A percentile compares a stretch with the other conserved stretches of the same genome.
Evolutionary conservation across 2,329 filamentous ascomycete species (phyloP).

Genomic region (Aschersonia sp.): DNA sequence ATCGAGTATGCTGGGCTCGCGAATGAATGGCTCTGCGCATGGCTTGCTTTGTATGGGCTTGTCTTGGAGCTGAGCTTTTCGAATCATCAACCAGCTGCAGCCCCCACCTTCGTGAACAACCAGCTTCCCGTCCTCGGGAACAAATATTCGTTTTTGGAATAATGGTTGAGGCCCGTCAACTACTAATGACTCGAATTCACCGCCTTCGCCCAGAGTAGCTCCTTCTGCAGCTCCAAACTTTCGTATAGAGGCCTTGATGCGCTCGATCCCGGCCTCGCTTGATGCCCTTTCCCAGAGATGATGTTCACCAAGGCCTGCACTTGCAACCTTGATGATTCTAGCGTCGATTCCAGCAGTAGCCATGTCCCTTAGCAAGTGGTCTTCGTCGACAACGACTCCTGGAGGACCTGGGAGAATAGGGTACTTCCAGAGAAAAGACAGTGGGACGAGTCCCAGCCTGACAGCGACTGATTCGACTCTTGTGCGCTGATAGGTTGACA

Average conservation of each 20-base stretch:
- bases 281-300: slow-evolving; percentile 75
- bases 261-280: slow-evolving; percentile 29
- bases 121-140: slow-evolving; percentile 37
- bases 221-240: slow-evolving; percentile 56
- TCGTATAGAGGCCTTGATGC: slow-evolving; percentile 38
- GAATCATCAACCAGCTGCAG: slow-evolving; percentile 56
- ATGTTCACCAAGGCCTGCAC: slow-evolving; percentile 67
- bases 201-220: slow-evolving; percentile 77
- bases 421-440: slow-evolving; percentile 90
- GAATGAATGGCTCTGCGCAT: slow-evolving; percentile 17
- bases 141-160: slow-evolving; percentile 57
- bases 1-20: slow-evolving; percentile 55
- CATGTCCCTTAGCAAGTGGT: slow-evolving; percentile 69
- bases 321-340: slow-evolving; percentile 90
- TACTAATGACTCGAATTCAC: slow-evolving; percentile 90
- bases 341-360: slow-evolving; percentile 62
- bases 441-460: slow-evolving; percentile 67
- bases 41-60: slow-evolving; percentile 14
- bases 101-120: slow-evolving; percentile 59
- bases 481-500: slow-evolving; percentile 92
- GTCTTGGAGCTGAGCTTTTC: slow-evolving; percentile 35
- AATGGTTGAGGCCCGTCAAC: slow-evolving; percentile 61
- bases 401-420: slow-evolving; percentile 46
- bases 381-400: slow-evolving; percentile 22
- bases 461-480: slow-evolving; percentile 83